Percentiles rank a stretch among this genome's conserved stretches.
These are phyloP conservation scores for Nannochloropsis salina DNA, from an alignment of 108 stramenopile species.

Conservation along the genomic window DNA sequence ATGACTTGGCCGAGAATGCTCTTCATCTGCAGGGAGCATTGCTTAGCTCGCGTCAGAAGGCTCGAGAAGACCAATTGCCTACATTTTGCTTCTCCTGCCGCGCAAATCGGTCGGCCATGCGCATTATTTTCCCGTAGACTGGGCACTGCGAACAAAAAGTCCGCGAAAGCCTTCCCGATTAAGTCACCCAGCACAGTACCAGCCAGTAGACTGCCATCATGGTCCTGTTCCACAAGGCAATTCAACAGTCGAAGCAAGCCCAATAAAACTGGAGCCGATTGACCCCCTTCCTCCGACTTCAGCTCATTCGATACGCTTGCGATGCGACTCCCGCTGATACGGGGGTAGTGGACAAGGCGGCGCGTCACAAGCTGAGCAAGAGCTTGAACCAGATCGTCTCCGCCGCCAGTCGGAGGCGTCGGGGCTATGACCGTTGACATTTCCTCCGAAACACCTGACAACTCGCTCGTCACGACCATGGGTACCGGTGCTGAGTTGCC, in stretches of 20 bases:
- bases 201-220: background rate
- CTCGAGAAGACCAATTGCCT: background rate
- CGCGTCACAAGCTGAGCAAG: background rate
- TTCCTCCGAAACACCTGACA: background rate
- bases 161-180: conserved; percentile 28
- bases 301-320: background rate
- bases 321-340: background rate
- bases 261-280: background rate
- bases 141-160: conserved; percentile 44
- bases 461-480: background rate
- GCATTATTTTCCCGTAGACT: conserved; percentile 26
- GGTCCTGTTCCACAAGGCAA: background rate
- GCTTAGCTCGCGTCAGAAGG: background rate
- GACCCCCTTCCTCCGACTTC: background rate
- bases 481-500: background rate
- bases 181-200: conserved; percentile 7
- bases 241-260: background rate
- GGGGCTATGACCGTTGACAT: background rate
- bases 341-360: background rate
- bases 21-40: background rate
- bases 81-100: conserved; percentile 31
- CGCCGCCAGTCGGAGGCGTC: background rate
- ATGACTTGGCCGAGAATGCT: background rate
- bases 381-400: background rate
- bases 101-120: conserved; percentile 23